Base-by-base conservation (phyloP, 1,284 basidiomycete genomes). In the Athelia sp. region DNA sequence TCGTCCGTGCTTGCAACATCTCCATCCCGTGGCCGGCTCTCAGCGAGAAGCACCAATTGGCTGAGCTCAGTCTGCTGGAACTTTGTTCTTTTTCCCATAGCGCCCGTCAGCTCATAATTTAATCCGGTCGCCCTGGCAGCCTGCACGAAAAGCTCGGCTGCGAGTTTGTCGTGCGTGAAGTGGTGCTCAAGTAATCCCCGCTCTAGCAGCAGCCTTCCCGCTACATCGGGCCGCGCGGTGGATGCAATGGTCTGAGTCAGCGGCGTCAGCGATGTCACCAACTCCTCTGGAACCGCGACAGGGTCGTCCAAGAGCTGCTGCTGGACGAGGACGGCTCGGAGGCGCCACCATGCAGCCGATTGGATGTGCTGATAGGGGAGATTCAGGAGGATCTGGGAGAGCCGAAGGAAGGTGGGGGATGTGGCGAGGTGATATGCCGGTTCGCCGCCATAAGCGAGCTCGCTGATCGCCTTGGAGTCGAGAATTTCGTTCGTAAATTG, bases 1-100 rank as follows among this genome's bases (percentile, higher is more conserved):
- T 55, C 55, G 40, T 55, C 46, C 48, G 53, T 48, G 23, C 46
- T 58, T n/a, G 55, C 56, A 46, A 52, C 50, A 29, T 60, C 60
- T 36, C 68, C 70, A n/a, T 76, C 73, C 14, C 77, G 67, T 26
- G 75, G 65, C 52, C 81, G 78, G 53, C 90, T 93, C 68, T 93
- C 84, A 26, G 97, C 96, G 10, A 99, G 79, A n/a, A 99, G 75
- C 29, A 99, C 87, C 42, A 99, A 82, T 69, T 98, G 96, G 49
- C 86, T 91, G 53, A 90, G 74, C 44, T 93, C 90, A 48, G 74
- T 81, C 55, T 88, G 76, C 67, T 99, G 97, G 68, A 90, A 99
- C 67, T 93, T 98, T 14, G 97, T 99, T 52, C 91, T 79, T 70
- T 90, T 95, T 21, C 97, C 97, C 50, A 96, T 72, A 6, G 94